phyloP scores from a whole-genome alignment of 129 eudicot genomes.

The Solidago caesia region DNA sequence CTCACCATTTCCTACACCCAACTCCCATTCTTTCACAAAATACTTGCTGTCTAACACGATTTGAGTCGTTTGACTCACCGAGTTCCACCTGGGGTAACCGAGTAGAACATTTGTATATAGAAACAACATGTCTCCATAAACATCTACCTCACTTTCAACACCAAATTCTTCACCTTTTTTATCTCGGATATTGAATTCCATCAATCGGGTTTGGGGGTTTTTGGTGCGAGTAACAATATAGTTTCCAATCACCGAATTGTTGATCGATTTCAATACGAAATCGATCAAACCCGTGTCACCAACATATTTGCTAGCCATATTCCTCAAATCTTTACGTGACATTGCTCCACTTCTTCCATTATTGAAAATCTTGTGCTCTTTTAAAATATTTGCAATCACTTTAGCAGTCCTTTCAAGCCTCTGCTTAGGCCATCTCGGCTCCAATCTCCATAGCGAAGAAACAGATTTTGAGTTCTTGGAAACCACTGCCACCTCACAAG shows the following conservation, averaged over 20 bases:
- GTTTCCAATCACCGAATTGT: slow-evolving; percentile 37
- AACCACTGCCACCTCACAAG: slow-evolving; percentile 34
- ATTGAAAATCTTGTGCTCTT: slow-evolving; percentile 32
- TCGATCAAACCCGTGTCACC: slow-evolving; percentile 59
- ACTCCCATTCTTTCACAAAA: slow-evolving; percentile 70
- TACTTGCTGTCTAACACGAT: slow-evolving; percentile 55
- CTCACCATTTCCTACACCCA: slow-evolving; percentile 22
- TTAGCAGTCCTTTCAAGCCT: slow-evolving; percentile 51
- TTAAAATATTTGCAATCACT: slow-evolving; percentile 45
- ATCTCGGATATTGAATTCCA: slow-evolving; percentile 43
- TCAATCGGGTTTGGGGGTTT: slow-evolving; percentile 50
- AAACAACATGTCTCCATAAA: slow-evolving; percentile 44
- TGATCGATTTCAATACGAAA: slow-evolving; percentile 52
- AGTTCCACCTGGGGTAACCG: slow-evolving; percentile 48
- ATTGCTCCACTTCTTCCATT: slow-evolving; percentile 36
- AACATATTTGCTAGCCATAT: slow-evolving; percentile 44
- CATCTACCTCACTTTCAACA: slow-evolving; percentile 25
- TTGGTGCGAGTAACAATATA: slow-evolving; percentile 39
- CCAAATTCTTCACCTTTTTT: slow-evolving; percentile 21
- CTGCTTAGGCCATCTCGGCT: slow-evolving; percentile 51
- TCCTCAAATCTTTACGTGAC: slow-evolving; percentile 55
- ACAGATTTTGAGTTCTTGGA: slow-evolving; percentile 29
- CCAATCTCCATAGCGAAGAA: slow-evolving; percentile 32
- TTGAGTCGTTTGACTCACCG: slow-evolving; percentile 42
- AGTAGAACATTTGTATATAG: slow-evolving; percentile 51